Evolutionary conservation across 805 yeast species (phyloP).

Genomic region (Yarrowia hollandica): DNA sequence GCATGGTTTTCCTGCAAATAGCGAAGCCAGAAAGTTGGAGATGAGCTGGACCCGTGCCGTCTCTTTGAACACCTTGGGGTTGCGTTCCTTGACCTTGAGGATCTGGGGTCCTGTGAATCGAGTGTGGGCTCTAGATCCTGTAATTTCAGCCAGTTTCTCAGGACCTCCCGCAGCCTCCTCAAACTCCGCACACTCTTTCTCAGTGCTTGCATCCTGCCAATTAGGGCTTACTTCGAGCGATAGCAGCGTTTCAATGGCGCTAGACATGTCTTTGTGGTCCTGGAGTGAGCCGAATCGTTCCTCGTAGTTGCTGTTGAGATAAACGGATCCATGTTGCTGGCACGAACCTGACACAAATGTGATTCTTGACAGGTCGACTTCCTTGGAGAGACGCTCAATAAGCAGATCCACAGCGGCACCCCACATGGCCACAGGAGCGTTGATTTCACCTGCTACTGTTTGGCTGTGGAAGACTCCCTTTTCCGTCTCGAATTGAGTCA

Average conservation of each 20-base stretch:
- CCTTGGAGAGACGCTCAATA: conserved; percentile 50
- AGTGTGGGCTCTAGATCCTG: conserved; percentile 87
- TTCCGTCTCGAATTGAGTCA: conserved; percentile 58
- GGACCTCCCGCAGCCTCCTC: conserved; percentile 65
- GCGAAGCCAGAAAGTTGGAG: conserved; percentile 72
- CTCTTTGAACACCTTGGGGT: conserved; percentile 53
- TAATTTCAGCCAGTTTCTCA: conserved; percentile 56
- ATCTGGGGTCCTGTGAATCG: conserved; percentile 93
- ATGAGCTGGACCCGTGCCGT: conserved; percentile 71
- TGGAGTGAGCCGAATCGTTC: not conserved
- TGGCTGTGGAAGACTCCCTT: conserved; percentile 70
- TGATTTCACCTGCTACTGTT: conserved; percentile 50
- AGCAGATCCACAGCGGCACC: conserved; percentile 74
- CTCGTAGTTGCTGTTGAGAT: conserved; percentile 53
- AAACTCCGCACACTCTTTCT: conserved; percentile 60
- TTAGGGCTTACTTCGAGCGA: conserved; percentile 72
- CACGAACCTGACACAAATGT: conserved; percentile 78
- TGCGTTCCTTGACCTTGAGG: conserved; percentile 59
- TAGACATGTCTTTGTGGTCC: not conserved
- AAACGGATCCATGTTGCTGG: conserved; percentile 91
- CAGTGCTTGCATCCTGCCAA: conserved; percentile 95
- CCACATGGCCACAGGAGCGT: conserved; percentile 89
- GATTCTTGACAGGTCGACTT: conserved; percentile 61
- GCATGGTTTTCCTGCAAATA: conserved; percentile 64
- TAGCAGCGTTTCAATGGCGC: conserved; percentile 21